Evolutionary conservation across 352 stramenopile genomes (phyloP).

Genomic region (Pythium rishiriense): DNA sequence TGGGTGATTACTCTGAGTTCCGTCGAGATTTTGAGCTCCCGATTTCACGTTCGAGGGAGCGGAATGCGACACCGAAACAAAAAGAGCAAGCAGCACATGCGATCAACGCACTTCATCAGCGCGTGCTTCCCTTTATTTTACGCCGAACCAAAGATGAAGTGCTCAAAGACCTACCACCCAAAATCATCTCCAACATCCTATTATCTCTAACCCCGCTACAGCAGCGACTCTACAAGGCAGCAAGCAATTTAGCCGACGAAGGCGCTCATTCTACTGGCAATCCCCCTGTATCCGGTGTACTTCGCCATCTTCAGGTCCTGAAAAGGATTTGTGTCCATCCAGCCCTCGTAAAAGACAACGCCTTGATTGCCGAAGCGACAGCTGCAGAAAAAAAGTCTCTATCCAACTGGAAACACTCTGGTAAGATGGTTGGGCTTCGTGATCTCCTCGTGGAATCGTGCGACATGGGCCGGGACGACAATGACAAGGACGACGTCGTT

Average conservation of each 20-base stretch:
- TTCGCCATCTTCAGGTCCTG: conserved; percentile 76
- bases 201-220: conserved; percentile 90
- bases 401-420: conserved; percentile 77
- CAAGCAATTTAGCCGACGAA: not conserved
- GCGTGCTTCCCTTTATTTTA: conserved; percentile 97
- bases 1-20: conserved; percentile 85
- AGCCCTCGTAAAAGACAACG: conserved; percentile 62
- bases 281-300: conserved; percentile 34
- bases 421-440: conserved; percentile 89
- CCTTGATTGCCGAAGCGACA: conserved; percentile 13
- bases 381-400: conserved; percentile 33
- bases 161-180: conserved; percentile 95
- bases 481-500: conserved; percentile 23
- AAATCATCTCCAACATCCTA: conserved; percentile 95
- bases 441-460: conserved; percentile 79
- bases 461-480: conserved; percentile 33
- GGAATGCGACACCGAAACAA: conserved; percentile 68
- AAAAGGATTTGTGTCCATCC: conserved; percentile 96
- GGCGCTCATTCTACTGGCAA: not conserved
- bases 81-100: conserved; percentile 81
- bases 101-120: conserved; percentile 93
- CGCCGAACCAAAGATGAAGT: conserved; percentile 96
- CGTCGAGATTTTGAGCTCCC: conserved; percentile 62
- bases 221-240: conserved; percentile 74
- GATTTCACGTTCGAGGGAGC: conserved; percentile 56